These are phyloP conservation scores for Hibiscus tridactylites DNA, from an alignment of 345 rosid species.

Conservation along the genomic window DNA sequence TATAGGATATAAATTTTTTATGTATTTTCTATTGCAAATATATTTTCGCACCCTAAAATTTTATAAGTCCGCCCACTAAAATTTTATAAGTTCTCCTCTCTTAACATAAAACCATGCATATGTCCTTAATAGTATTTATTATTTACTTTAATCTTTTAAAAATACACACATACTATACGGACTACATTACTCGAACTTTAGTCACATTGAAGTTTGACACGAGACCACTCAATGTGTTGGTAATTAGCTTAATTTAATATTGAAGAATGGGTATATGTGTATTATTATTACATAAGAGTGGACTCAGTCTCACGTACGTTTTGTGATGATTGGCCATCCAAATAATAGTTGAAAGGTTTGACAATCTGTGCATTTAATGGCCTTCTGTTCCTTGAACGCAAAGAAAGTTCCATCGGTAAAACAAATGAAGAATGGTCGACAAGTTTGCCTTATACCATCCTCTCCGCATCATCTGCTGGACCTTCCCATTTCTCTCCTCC, in stretches of 20 bases:
- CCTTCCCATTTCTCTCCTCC: background rate
- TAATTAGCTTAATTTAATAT: background rate
- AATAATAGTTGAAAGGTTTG: slow-evolving; percentile 30
- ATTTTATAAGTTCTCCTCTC: no score
- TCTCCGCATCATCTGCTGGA: slow-evolving; percentile 22
- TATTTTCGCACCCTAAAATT: no score
- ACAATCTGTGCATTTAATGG: slow-evolving; percentile 36
- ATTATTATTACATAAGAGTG: background rate
- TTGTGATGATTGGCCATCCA: background rate
- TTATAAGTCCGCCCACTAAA: no score
- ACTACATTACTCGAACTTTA: no score
- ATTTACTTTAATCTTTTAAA: no score
- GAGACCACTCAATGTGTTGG: background rate
- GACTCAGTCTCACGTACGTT: background rate
- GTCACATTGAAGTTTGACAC: no score
- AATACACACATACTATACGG: no score
- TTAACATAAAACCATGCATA: no score
- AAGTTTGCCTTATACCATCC: slow-evolving; percentile 18
- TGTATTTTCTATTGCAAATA: no score
- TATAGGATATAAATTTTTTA: no score
- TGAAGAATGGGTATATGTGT: background rate
- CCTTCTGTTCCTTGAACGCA: slow-evolving; percentile 54
- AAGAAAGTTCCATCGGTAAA: slow-evolving; percentile 47
- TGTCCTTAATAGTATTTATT: no score
- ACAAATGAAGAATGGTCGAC: slow-evolving; percentile 21